phyloP scores from a whole-genome alignment of 2,329 filamentous ascomycete species.

The Hymenoscyphus repandus region DNA sequence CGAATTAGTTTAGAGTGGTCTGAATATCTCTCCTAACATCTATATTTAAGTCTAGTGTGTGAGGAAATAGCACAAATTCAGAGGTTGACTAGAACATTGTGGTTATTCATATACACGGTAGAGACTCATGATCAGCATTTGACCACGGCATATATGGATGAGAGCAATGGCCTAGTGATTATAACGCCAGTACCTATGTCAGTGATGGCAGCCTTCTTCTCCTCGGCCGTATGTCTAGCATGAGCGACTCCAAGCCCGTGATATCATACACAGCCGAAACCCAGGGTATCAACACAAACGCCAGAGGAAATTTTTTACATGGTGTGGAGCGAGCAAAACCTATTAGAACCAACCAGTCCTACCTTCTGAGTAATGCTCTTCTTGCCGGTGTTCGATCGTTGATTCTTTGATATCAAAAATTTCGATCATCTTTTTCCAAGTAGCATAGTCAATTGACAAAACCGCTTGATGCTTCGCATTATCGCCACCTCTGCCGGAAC shows the following conservation, averaged over 20 bases:
- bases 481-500: slow-evolving; percentile 27
- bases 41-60: too few species aligned
- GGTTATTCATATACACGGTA: too few species aligned
- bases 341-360: slow-evolving; percentile 31
- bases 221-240: too few species aligned
- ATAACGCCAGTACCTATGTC: too few species aligned
- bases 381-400: slow-evolving; percentile 78
- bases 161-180: too few species aligned
- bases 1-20: too few species aligned
- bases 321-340: neutral
- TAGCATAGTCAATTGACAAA: slow-evolving; percentile 78
- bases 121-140: too few species aligned
- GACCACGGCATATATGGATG: too few species aligned
- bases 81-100: too few species aligned
- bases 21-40: too few species aligned
- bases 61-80: too few species aligned
- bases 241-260: neutral
- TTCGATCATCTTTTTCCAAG: slow-evolving; percentile 73
- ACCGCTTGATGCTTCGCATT: slow-evolving; percentile 73
- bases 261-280: neutral
- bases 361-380: slow-evolving; percentile 33
- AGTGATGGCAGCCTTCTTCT: too few species aligned
- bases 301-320: neutral
- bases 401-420: slow-evolving; percentile 71
- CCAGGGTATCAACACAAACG: neutral